These are phyloP conservation scores for Pezicula neosporulosa DNA, from an alignment of 2,329 filamentous ascomycete genomes.

Conservation along the genomic window DNA sequence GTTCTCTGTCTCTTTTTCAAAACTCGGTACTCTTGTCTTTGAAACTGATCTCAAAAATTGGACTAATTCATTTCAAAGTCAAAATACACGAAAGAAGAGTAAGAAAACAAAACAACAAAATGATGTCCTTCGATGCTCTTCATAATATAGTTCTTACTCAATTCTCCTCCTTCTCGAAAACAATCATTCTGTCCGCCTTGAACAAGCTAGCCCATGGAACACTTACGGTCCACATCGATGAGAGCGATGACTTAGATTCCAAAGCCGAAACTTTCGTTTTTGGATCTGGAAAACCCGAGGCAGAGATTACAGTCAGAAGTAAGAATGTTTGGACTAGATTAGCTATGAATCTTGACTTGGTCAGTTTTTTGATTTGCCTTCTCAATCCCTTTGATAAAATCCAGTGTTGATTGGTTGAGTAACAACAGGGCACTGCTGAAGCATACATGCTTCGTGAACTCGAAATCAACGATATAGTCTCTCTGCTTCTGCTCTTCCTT, in stretches of 20 bases:
- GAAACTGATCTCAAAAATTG: background rate
- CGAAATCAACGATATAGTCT: constrained; percentile 57
- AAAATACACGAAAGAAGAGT: background rate
- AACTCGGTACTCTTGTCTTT: background rate
- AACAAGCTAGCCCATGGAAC: background rate
- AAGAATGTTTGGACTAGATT: background rate
- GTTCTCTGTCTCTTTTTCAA: background rate
- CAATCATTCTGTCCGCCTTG: background rate
- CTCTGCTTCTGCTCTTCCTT: background rate
- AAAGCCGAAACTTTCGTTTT: background rate
- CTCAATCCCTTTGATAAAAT: background rate
- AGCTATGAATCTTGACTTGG: background rate
- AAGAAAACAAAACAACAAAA: background rate
- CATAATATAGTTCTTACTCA: background rate
- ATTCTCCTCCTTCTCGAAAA: background rate
- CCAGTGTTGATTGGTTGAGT: background rate
- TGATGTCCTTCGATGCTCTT: background rate
- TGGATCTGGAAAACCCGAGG: background rate
- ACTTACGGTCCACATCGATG: background rate
- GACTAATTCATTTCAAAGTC: background rate
- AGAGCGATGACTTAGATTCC: background rate
- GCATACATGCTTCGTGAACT: constrained; percentile 69
- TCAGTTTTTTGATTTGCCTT: background rate
- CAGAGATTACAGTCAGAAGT: background rate
- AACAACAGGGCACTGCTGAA: constrained; percentile 9